phyloP scores from a whole-genome alignment of 768 basidiomycete genomes.

The Kondoa subrosea region DNA sequence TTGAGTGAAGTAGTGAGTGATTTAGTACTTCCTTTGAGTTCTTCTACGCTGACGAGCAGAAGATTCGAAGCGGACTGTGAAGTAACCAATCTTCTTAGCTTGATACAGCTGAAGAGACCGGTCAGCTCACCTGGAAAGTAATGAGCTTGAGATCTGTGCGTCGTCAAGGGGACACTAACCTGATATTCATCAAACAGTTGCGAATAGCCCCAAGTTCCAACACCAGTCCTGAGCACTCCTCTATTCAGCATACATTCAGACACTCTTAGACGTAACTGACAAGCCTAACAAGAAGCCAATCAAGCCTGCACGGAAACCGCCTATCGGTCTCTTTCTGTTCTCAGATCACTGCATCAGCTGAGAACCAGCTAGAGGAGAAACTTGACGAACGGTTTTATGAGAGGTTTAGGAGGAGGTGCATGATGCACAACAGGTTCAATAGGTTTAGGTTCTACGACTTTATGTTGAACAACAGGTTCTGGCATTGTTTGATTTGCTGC shows the following conservation, averaged over 20 bases:
- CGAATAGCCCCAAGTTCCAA: not conserved
- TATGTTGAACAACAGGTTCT: too few species aligned
- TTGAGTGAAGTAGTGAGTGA: not conserved
- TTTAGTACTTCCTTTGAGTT: not conserved
- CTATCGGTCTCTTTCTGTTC: not conserved
- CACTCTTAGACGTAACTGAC: too few species aligned
- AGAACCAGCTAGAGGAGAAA: too few species aligned
- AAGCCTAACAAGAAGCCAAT: not conserved
- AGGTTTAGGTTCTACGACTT: too few species aligned
- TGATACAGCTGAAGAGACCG: not conserved
- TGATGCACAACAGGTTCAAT: too few species aligned
- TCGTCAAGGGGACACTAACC: not conserved
- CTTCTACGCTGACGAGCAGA: slow-evolving; percentile 3
- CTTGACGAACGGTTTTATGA: too few species aligned
- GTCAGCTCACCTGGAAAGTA: not conserved
- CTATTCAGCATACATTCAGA: too few species aligned
- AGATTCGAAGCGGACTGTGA: slow-evolving; percentile 1
- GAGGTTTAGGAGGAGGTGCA: too few species aligned
- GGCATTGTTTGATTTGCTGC: too few species aligned
- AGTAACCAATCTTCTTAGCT: not conserved
- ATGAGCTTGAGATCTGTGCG: not conserved
- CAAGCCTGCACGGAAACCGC: not conserved
- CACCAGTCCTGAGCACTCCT: too few species aligned
- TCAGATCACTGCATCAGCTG: not conserved
- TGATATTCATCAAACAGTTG: not conserved